Evolutionary conservation across 108 stramenopile genomes (phyloP).

Genomic region (Pseudonitzschia delicatissima): DNA sequence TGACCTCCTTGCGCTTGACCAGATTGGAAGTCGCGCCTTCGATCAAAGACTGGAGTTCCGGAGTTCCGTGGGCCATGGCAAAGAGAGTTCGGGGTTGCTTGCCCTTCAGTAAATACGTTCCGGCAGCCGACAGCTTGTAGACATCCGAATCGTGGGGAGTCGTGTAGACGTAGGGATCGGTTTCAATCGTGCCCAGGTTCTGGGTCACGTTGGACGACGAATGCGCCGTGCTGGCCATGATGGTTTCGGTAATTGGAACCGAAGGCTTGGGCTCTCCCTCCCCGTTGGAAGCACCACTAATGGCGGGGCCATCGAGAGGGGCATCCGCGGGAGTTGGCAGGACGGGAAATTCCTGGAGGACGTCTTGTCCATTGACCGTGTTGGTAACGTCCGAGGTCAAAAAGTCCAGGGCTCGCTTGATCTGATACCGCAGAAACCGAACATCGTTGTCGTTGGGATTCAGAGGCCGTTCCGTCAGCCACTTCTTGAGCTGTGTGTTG

Average conservation of each 20-base stretch:
- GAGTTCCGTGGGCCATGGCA: slow-evolving; percentile 27
- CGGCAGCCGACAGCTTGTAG: slow-evolving; percentile 27
- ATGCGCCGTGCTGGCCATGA: slow-evolving; percentile 5
- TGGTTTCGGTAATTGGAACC: slow-evolving; percentile 4
- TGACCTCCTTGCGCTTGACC: slow-evolving; percentile 26
- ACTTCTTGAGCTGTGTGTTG: slow-evolving; percentile 34
- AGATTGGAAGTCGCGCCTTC: slow-evolving; percentile 18
- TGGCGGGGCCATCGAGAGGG: slow-evolving; percentile 10
- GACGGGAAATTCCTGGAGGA: slow-evolving; percentile 10
- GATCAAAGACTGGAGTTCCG: slow-evolving; percentile 21
- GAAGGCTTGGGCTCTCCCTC: slow-evolving; percentile 1
- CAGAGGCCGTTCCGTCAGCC: slow-evolving; percentile 25
- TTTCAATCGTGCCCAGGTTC: neutral
- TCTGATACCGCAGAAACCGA: slow-evolving; percentile 19
- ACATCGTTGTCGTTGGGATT: slow-evolving; percentile 29
- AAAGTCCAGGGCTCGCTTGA: slow-evolving; percentile 23
- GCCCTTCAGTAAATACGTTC: slow-evolving; percentile 13
- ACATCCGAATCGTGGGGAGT: slow-evolving; percentile 17
- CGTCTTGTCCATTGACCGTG: slow-evolving; percentile 8
- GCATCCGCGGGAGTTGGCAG: slow-evolving; percentile 8
- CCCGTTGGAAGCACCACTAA: neutral
- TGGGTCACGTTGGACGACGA: slow-evolving; percentile 8
- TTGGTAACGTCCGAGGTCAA: slow-evolving; percentile 13
- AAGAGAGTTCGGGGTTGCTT: slow-evolving; percentile 23
- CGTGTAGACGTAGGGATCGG: slow-evolving; percentile 14